Evolutionary conservation across 352 stramenopile genomes (phyloP).

Genomic region (Globisporangium barbulae): DNA sequence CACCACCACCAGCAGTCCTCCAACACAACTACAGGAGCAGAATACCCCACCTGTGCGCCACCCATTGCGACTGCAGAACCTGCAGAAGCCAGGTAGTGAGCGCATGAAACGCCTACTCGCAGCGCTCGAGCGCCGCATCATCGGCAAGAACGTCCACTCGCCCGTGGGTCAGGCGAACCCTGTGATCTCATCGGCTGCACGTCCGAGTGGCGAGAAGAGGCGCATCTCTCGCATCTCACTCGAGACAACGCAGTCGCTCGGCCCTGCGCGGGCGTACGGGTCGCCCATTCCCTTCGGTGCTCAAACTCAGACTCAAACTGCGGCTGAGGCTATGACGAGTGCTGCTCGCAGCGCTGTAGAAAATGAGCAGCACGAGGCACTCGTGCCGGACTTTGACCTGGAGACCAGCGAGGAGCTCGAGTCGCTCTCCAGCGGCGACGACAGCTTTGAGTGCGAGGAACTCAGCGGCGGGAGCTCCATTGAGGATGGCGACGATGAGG

Average conservation of each 20-base stretch:
- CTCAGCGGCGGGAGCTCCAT: constrained; percentile 29
- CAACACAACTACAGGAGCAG: background rate
- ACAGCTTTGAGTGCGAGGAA: constrained; percentile 74
- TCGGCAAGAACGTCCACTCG: constrained; percentile 29
- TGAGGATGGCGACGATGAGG: constrained; percentile 5
- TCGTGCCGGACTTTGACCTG: constrained; percentile 9
- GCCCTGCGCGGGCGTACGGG: background rate
- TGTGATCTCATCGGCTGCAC: constrained; percentile 5
- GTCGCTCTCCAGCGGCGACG: constrained; percentile 28
- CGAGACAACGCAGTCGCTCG: background rate
- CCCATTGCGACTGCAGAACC: constrained; percentile 57
- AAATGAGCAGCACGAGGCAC: background rate
- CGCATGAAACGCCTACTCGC: constrained; percentile 53
- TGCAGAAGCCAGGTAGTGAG: constrained; percentile 38
- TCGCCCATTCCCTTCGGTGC: background rate
- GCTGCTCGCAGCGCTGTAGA: background rate
- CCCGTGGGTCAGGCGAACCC: background rate
- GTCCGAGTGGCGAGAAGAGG: constrained; percentile 4
- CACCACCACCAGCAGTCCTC: too few relatives aligned
- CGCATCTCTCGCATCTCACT: constrained; percentile 1
- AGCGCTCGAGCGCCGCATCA: constrained; percentile 67
- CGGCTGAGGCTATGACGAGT: background rate
- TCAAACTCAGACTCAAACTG: too few relatives aligned
- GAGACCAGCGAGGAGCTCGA: constrained; percentile 13
- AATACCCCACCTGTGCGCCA: constrained; percentile 19